Conservation (phyloP, 176 grass and related monocot genomes). For the Stipa capillata region DNA sequence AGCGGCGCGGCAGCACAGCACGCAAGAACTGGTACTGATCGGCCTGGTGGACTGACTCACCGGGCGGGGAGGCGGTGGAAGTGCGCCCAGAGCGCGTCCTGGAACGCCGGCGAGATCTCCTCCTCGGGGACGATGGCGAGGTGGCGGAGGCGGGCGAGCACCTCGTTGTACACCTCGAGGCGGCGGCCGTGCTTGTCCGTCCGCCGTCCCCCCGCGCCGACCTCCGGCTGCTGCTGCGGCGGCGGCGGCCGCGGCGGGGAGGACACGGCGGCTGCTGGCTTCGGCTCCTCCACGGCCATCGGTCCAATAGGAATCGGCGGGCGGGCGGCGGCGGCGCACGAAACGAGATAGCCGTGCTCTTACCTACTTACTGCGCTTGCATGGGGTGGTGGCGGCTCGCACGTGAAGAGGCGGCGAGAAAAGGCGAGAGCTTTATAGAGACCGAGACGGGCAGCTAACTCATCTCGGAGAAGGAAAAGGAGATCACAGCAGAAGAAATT, state of each 20-base stretch:
- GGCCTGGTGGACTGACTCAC: not conserved
- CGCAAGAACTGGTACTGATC: not conserved
- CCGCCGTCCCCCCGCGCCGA: not conserved
- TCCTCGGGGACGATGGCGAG: not conserved
- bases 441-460: not conserved
- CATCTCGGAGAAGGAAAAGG: not conserved
- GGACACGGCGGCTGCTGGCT: not conserved
- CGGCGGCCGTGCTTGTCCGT: conserved; percentile 31
- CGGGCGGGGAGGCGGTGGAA: conserved; percentile 79
- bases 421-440: conserved; percentile 34
- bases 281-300: conserved; percentile 37
- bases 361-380: not conserved
- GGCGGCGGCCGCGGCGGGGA: not conserved
- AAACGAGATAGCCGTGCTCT: conserved; percentile 16
- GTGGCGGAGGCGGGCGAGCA: conserved; percentile 34
- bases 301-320: not conserved
- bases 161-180: conserved; percentile 66
- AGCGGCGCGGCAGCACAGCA: not conserved
- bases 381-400: conserved; percentile 33
- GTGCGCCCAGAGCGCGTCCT: conserved; percentile 68
- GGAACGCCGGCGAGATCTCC: conserved; percentile 35
- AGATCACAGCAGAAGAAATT: not conserved
- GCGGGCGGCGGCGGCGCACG: not conserved
- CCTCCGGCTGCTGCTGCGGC: conserved; percentile 10
- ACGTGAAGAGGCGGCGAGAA: conserved; percentile 51